These are phyloP conservation scores for Dendrothele bispora DNA, from an alignment of 768 basidiomycete species.

Conservation along the genomic window DNA sequence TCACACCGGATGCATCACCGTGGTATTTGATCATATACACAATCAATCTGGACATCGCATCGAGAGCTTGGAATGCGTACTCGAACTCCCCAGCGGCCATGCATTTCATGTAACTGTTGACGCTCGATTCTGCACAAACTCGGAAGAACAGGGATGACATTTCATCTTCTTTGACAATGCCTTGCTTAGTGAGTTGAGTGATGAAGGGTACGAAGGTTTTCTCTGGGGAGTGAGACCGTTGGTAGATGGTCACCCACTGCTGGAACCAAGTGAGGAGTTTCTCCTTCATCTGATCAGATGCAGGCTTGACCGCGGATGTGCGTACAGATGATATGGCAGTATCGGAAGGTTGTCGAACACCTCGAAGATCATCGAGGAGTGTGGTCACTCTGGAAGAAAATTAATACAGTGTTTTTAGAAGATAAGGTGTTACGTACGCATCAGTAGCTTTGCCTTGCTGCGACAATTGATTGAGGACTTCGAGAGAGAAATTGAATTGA, in stretches of 20 bases:
- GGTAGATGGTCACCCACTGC: constrained; percentile 96
- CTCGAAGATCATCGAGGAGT: constrained; percentile 82
- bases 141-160: constrained; percentile 98
- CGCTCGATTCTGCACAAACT: constrained; percentile 92
- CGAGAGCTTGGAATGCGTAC: constrained; percentile 87
- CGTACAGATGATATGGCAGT: constrained; percentile 40
- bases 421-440: constrained; percentile 55
- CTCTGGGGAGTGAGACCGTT: constrained; percentile 86
- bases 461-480: constrained; percentile 73
- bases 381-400: constrained; percentile 51
- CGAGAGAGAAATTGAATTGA: constrained; percentile 79
- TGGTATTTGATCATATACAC: constrained; percentile 99
- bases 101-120: constrained; percentile 83
- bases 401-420: constrained; percentile 3
- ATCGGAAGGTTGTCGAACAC: constrained; percentile 49
- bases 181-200: constrained; percentile 95
- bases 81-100: constrained; percentile 70
- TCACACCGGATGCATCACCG: constrained; percentile 89
- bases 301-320: constrained; percentile 59
- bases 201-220: constrained; percentile 96
- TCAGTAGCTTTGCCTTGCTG: constrained; percentile 81
- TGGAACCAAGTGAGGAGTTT: constrained; percentile 82
- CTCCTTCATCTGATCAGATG: constrained; percentile 73
- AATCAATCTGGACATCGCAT: constrained; percentile 93
- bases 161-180: constrained; percentile 94